Evolutionary conservation across 176 grass and related monocot species (phyloP), one percentile per base, ranked within the genome.

Genomic region (Triticum urartu): DNA sequence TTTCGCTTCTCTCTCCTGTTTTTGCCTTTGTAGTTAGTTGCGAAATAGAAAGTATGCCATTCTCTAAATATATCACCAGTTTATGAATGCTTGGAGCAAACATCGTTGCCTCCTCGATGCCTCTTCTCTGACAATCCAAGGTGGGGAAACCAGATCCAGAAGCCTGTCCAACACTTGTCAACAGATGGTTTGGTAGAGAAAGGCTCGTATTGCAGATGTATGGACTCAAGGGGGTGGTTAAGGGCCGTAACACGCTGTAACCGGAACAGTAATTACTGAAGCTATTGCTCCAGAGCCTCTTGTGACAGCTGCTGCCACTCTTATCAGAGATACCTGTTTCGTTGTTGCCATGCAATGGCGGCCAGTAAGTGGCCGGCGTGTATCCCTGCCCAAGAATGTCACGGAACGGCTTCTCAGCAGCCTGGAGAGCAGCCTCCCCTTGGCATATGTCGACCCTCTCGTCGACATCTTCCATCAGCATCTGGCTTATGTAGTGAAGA

Each of bases 101-200:
- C 78, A 89, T 91, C 21, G 68, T 86, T 77, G 81, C 86, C 71
- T 91, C 94, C 68, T 89, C 87, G 33, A 22, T 62, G 64, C 89
- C 89, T 72, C 70, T 84, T 71, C 75, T 86, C 66, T 50, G 12
- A 38, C 87, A 64, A 30, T 89, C 78, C 32, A 75, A 79, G 3
- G 25, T 69, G 6, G 63, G 7, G 17, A 9, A 14, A 18, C 14
- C 50, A 54, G 50, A 54, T 54, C 50, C 15, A 6, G 1, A 18
- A 54, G 13, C 1, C 15, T 5, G 1, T 4, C 48, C 50, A 64
- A 25, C 78, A 18, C 34, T 1, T 38, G 38, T 56, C 20, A 39
- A 36, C 8, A 68, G 75, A 14, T 0, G 4, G 14, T 32, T 30
- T 60, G 20, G 56, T 60, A n/a, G 56, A 60, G 15, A 54, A 54